A percentile compares a stretch with the other conserved stretches of the same genome.
Evolutionary conservation across 208 protist species (phyloP).

Genomic region (Leishmania amazonensis): DNA sequence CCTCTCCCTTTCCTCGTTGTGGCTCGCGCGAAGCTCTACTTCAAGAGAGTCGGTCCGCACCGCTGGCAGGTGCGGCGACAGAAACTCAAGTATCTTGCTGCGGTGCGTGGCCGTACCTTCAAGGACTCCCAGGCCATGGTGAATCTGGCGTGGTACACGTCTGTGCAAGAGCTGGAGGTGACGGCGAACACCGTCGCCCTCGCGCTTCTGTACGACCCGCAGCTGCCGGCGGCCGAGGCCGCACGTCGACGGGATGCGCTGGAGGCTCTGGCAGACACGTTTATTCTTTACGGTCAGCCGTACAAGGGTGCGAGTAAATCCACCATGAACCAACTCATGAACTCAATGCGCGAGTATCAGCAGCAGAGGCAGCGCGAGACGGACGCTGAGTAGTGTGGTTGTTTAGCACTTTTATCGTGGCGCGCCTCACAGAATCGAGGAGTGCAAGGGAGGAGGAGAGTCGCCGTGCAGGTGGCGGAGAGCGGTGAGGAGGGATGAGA

Average conservation of each 20-base stretch:
- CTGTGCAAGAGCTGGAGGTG: slow-evolving; percentile 65
- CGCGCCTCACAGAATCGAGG: neutral
- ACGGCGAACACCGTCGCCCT: slow-evolving; percentile 70
- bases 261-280: slow-evolving; percentile 50
- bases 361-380: slow-evolving; percentile 58
- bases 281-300: slow-evolving; percentile 65
- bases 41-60: slow-evolving; percentile 39
- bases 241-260: slow-evolving; percentile 56
- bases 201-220: slow-evolving; percentile 56
- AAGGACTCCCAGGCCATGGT: slow-evolving; percentile 80
- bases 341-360: slow-evolving; percentile 77
- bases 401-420: neutral
- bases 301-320: slow-evolving; percentile 78
- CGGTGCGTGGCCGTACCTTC: slow-evolving; percentile 67
- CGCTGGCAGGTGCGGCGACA: slow-evolving; percentile 35
- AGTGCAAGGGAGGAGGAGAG: neutral
- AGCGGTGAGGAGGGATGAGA: neutral
- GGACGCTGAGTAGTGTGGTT: slow-evolving; percentile 21
- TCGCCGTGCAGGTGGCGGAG: too few species aligned
- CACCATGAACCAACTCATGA: slow-evolving; percentile 84
- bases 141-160: slow-evolving; percentile 80
- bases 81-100: slow-evolving; percentile 45
- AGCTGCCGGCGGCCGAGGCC: slow-evolving; percentile 32
- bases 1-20: slow-evolving; percentile 10
- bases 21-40: slow-evolving; percentile 22